Evolutionary conservation across 208 protist genomes (phyloP).

Genomic region (Tritrichomonas foetus): DNA sequence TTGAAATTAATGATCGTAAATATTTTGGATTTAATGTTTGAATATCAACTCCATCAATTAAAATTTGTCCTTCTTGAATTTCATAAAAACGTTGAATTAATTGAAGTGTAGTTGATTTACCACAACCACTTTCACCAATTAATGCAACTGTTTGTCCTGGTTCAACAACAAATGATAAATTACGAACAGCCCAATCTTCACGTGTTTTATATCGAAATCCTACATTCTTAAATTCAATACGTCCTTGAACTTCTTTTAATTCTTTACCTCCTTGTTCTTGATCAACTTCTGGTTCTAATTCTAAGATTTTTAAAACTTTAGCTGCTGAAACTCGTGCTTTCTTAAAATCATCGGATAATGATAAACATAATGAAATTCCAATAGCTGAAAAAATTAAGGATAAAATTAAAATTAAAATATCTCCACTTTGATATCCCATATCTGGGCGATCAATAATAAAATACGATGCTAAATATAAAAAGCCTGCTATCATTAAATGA

Average conservation of each 20-base stretch:
- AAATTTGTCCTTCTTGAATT: too few species aligned
- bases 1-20: conserved; percentile 43
- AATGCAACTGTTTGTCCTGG: not conserved
- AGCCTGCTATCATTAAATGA: not conserved
- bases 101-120: too few species aligned
- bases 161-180: not conserved
- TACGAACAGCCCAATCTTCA: not conserved
- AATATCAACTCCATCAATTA: not conserved
- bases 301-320: not conserved
- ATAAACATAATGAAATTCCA: not conserved
- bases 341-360: not conserved
- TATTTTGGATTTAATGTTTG: not conserved
- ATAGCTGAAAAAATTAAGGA: not conserved
- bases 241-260: not conserved
- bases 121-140: not conserved
- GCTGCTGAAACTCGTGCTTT: not conserved
- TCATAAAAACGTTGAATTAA: too few species aligned
- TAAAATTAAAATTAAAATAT: not conserved
- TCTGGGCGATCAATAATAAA: not conserved
- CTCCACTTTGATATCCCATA: not conserved
- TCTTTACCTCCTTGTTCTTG: not conserved
- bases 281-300: not conserved
- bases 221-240: not conserved
- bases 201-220: not conserved
- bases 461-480: not conserved